phyloP scores from a whole-genome alignment of 1,284 basidiomycete species.

The Ceratobasidium sp. region DNA sequence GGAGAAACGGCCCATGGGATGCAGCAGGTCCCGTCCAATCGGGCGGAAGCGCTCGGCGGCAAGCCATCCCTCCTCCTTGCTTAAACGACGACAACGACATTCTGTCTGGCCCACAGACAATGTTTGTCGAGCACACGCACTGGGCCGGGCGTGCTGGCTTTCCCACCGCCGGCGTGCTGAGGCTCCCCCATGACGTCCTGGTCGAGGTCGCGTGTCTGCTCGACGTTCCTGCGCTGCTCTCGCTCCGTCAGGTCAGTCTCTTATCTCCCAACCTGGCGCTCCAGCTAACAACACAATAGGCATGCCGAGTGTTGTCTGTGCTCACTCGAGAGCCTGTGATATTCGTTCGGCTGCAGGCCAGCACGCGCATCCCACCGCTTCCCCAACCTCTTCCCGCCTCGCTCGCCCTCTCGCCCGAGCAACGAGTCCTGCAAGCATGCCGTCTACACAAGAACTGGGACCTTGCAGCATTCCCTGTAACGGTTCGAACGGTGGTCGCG shows the following conservation, averaged over 20 bases:
- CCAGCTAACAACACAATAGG: not conserved
- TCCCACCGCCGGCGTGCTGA: not conserved
- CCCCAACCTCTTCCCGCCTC: not conserved
- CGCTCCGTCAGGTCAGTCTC: conserved; percentile 15
- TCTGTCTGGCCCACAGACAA: not conserved
- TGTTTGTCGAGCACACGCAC: not conserved
- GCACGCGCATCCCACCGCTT: not conserved
- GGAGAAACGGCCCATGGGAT: not conserved
- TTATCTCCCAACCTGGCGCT: not conserved
- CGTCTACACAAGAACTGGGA: conserved; percentile 33
- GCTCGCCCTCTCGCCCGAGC: not conserved
- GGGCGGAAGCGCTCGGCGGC: conserved; percentile 8
- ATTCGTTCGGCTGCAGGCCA: conserved; percentile 7
- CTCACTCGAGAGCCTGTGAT: conserved; percentile 11
- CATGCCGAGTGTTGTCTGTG: conserved; percentile 7
- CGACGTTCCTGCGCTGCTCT: not conserved
- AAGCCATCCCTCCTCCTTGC: not conserved
- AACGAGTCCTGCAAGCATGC: conserved; percentile 11
- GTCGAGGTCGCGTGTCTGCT: conserved; percentile 16
- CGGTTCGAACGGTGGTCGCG: not conserved
- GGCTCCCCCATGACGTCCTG: conserved; percentile 15
- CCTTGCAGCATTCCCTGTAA: conserved; percentile 16
- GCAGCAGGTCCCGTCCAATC: not conserved
- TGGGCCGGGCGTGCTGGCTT: conserved; percentile 11
- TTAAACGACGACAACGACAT: conserved; percentile 1